These are phyloP conservation scores for Achaetomium macrosporum DNA, from an alignment of 2,329 filamentous ascomycete species.

Conservation along the genomic window DNA sequence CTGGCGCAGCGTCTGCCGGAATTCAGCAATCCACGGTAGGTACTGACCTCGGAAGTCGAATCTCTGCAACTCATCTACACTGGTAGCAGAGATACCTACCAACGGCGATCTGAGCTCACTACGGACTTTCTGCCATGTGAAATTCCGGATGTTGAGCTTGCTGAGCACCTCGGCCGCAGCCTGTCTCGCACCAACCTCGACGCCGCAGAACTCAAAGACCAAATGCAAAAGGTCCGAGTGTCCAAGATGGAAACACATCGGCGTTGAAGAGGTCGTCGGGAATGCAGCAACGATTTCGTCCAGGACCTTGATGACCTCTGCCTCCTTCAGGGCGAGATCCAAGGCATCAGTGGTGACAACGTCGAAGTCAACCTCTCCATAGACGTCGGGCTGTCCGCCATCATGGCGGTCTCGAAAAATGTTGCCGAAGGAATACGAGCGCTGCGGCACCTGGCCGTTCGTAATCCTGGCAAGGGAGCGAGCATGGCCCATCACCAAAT, in stretches of 20 bases:
- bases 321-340: constrained; percentile 84
- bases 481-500: constrained; percentile 84
- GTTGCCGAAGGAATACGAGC: constrained; percentile 79
- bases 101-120: constrained; percentile 74
- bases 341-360: constrained; percentile 78
- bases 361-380: constrained; percentile 92
- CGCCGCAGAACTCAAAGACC: constrained; percentile 85
- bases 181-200: constrained; percentile 62
- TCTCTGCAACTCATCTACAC: constrained; percentile 78
- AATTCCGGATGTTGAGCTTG: constrained; percentile 75
- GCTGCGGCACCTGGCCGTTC: constrained; percentile 57
- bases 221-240: constrained; percentile 81
- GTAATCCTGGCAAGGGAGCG: constrained; percentile 70
- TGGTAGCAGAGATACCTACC: constrained; percentile 80
- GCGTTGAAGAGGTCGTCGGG: constrained; percentile 62
- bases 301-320: constrained; percentile 87
- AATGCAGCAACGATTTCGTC: constrained; percentile 84
- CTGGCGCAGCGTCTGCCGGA: not conserved
- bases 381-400: constrained; percentile 74
- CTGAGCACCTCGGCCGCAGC: constrained; percentile 77
- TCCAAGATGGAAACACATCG: constrained; percentile 86
- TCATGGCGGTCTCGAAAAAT: constrained; percentile 77
- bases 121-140: constrained; percentile 77
- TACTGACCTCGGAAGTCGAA: constrained; percentile 79
- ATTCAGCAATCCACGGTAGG: not conserved